A percentile compares a stretch with the other conserved stretches of the same genome.
Conservation (phyloP, 257 asterid species). For the Anisodus tanguticus region DNA sequence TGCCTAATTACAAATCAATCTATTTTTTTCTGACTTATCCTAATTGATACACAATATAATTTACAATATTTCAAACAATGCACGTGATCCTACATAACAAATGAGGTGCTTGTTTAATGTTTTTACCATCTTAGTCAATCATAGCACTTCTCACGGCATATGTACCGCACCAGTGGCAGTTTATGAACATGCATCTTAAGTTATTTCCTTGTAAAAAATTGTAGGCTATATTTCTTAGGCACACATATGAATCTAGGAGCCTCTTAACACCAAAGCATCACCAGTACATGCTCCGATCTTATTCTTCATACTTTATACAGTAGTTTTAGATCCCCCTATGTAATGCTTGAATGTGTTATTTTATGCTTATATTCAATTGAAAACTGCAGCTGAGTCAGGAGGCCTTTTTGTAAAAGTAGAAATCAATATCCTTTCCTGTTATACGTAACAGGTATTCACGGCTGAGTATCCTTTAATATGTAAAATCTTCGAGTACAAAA, state of each 20-base stretch:
- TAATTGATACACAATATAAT: not conserved
- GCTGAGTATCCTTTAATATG: slow-evolving; percentile 96
- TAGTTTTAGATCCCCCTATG: not conserved
- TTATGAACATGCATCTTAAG: slow-evolving; percentile 19
- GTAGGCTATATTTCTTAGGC: not conserved
- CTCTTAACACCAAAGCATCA: not conserved
- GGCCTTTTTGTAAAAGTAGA: not conserved
- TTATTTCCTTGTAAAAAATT: not conserved
- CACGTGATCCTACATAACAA: not conserved
- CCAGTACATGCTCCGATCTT: not conserved
- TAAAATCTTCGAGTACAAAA: slow-evolving; percentile 84
- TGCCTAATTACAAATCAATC: not conserved
- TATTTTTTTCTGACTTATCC: not conserved
- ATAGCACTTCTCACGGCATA: not conserved
- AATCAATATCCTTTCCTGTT: slow-evolving; percentile 7
- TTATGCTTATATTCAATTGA: slow-evolving; percentile 23
- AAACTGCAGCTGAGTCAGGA: not conserved
- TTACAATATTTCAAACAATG: not conserved
- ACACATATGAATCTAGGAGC: slow-evolving; percentile 3
- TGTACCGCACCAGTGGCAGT: not conserved
- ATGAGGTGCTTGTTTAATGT: not conserved
- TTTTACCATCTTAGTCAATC: not conserved
- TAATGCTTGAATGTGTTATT: slow-evolving; percentile 22
- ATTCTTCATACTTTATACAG: not conserved
- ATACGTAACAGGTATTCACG: slow-evolving; percentile 69